phyloP scores from a whole-genome alignment of 495 filamentous ascomycete genomes.

The Aspergillus wentii region DNA sequence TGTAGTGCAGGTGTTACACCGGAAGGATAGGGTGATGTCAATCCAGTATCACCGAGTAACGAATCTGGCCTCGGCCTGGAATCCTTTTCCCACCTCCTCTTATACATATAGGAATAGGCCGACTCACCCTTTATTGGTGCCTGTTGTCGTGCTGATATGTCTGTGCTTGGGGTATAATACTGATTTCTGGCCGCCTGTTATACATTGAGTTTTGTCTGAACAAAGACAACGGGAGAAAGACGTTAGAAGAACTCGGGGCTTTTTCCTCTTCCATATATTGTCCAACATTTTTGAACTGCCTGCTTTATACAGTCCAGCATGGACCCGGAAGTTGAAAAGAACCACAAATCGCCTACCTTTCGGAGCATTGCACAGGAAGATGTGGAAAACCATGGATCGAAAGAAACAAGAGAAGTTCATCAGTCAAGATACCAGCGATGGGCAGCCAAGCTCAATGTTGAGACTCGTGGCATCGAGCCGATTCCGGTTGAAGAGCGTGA shows the following conservation, averaged over 20 bases:
- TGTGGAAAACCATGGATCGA: neutral
- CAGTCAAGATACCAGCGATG: neutral
- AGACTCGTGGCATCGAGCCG: slow-evolving; percentile 64
- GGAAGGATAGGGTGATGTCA: neutral
- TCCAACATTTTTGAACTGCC: neutral
- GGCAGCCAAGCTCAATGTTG: slow-evolving; percentile 39
- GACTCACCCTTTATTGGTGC: too few species aligned
- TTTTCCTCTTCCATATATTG: neutral
- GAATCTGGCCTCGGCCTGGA: neutral
- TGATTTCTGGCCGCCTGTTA: neutral
- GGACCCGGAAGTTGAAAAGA: neutral
- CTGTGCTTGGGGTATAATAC: too few species aligned
- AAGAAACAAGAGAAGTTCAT: neutral
- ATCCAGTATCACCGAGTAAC: neutral
- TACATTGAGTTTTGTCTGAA: neutral
- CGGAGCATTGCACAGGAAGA: neutral
- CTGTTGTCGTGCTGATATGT: neutral
- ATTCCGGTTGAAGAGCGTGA: slow-evolving; percentile 53
- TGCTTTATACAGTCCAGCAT: neutral
- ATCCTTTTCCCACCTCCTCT: neutral
- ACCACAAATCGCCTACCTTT: neutral
- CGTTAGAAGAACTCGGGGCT: too few species aligned
- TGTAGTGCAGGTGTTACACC: neutral
- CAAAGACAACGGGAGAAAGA: too few species aligned
- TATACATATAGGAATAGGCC: neutral